Conservation (phyloP, 306 rosid species). For the Acacia crassicarpa region DNA sequence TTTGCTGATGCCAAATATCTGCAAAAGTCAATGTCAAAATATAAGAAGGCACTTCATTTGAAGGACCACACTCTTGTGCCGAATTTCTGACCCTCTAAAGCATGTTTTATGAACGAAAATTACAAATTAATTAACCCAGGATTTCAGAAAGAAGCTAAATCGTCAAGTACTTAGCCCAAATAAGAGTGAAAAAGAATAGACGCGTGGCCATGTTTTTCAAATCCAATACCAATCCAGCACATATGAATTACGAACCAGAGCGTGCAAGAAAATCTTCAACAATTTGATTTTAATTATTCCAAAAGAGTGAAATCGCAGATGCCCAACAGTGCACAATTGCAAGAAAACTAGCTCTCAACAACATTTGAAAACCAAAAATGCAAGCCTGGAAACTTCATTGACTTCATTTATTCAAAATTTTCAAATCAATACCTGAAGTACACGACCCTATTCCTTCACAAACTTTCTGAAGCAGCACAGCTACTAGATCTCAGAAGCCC, state of each 20-base stretch:
- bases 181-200: constrained; percentile 17
- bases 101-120: constrained; percentile 10
- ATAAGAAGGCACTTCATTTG: constrained; percentile 27
- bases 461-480: constrained; percentile 31
- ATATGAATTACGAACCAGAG: constrained; percentile 3
- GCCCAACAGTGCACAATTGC: constrained; percentile 9
- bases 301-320: neutral
- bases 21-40: constrained; percentile 35
- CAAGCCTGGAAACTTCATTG: constrained; percentile 21
- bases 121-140: neutral
- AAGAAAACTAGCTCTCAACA: neutral
- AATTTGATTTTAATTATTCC: constrained; percentile 20
- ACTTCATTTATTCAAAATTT: neutral
- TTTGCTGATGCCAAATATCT: constrained; percentile 36
- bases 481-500: constrained; percentile 50
- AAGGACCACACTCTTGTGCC: constrained; percentile 2
- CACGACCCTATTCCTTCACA: constrained; percentile 29
- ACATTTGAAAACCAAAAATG: constrained; percentile 24
- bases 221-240: constrained; percentile 34
- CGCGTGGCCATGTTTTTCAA: constrained; percentile 13
- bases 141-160: constrained; percentile 11
- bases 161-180: constrained; percentile 7
- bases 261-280: constrained; percentile 19
- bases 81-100: neutral
- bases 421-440: constrained; percentile 33